phyloP scores from a whole-genome alignment of 768 basidiomycete species.

The Amyloporia xantha region DNA sequence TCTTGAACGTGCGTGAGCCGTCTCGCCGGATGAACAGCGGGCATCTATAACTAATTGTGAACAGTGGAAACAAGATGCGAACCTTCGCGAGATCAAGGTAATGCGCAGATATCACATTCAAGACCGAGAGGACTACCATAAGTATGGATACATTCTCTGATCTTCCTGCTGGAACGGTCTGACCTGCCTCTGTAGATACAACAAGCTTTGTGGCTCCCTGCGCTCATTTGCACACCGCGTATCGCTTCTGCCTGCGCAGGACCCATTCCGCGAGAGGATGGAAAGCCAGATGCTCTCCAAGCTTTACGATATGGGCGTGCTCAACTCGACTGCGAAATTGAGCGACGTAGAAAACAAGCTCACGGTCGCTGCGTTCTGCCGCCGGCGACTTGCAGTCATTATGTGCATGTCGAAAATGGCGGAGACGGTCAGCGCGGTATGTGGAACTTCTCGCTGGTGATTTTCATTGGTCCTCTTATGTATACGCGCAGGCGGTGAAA shows the following conservation, averaged over 20 bases:
- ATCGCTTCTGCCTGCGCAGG: constrained; percentile 80
- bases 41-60: background rate
- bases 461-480: background rate
- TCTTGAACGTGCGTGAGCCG: constrained; percentile 70
- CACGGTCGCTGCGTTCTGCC: constrained; percentile 91
- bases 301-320: constrained; percentile 94
- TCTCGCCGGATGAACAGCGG: background rate
- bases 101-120: constrained; percentile 96
- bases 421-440: constrained; percentile 87
- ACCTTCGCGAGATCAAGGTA: constrained; percentile 84
- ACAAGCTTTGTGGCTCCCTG: constrained; percentile 87
- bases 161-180: constrained; percentile 1
- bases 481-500: constrained; percentile 70
- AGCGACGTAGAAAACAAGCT: constrained; percentile 93
- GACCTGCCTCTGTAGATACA: constrained; percentile 52
- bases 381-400: constrained; percentile 86
- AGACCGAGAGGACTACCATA: constrained; percentile 90
- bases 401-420: constrained; percentile 93
- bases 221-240: constrained; percentile 82
- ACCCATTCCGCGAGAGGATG: constrained; percentile 81
- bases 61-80: constrained; percentile 96
- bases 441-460: constrained; percentile 26
- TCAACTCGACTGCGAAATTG: constrained; percentile 81
- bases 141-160: constrained; percentile 35
- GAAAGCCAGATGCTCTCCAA: constrained; percentile 87